These are phyloP conservation scores for Nepenthes gracilis DNA, from an alignment of 148 eudicot species.

Conservation along the genomic window DNA sequence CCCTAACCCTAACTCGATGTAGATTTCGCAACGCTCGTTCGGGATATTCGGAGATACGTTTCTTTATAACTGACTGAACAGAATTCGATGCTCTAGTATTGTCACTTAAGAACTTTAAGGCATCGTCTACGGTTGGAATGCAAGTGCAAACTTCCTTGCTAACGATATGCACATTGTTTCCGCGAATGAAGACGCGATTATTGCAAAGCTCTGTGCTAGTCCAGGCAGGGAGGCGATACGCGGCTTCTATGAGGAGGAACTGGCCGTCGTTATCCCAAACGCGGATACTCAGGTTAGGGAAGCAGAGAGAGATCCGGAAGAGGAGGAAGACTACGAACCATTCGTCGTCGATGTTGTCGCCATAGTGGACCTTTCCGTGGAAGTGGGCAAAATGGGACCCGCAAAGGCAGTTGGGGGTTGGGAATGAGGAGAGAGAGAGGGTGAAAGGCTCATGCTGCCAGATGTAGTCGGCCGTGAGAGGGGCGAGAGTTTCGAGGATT, in stretches of 20 bases:
- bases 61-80: conserved; percentile 30
- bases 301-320: conserved; percentile 26
- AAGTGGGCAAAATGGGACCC: conserved; percentile 41
- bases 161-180: conserved; percentile 35
- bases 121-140: conserved; percentile 24
- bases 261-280: conserved; percentile 78
- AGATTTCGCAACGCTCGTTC: conserved; percentile 35
- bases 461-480: conserved; percentile 48
- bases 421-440: conserved; percentile 27
- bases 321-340: conserved; percentile 86
- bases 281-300: conserved; percentile 43
- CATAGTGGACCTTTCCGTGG: conserved; percentile 59
- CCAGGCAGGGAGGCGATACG: conserved; percentile 78
- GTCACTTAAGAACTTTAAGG: conserved; percentile 25
- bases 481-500: conserved; percentile 46
- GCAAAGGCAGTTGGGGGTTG: conserved; percentile 6
- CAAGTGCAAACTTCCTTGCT: conserved; percentile 13
- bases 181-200: conserved; percentile 65
- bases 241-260: conserved; percentile 73
- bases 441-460: conserved; percentile 81
- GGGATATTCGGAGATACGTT: conserved; percentile 40
- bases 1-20: conserved; percentile 68
- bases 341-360: conserved; percentile 88
- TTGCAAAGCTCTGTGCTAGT: conserved; percentile 40
- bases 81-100: conserved; percentile 25